Evolutionary conservation across 2,329 filamentous ascomycete genomes (phyloP), one percentile per base, ranked within the genome.

Genomic region (Fusarium longipes): DNA sequence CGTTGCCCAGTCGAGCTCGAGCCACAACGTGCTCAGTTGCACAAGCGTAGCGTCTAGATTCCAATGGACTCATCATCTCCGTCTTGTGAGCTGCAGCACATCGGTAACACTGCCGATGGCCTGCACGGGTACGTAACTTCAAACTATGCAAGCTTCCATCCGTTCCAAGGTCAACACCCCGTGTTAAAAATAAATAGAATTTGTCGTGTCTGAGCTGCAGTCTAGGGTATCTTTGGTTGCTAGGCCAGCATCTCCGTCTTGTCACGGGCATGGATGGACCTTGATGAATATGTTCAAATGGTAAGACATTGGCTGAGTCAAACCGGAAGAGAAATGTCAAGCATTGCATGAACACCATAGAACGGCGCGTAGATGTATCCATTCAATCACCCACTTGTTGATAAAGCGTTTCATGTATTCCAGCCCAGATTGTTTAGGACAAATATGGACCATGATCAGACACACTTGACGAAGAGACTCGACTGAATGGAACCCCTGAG

Each of bases 41-140:
- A 71, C 66, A 61, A 35, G 54, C 54, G 69, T 70, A 43, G 53
- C 66, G 47, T 65, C 67, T 66, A 63, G 63, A 68, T 70, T 57
- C 39, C 29, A 36, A 39, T 43, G 45, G 44, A 38, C 56, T 51
- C 51, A 68, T 58, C 50, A 42, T 48, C 40, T 54, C 35, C 51
- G 39, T 57, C 54, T 58, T 36, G 60, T 58, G 56, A 70, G 35
- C 42, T 57, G 35, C 53, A 14, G 35, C 53, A 14, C 59, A 63
- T 52, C 30, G 22, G 66, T 71, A 29, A 36, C 69, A 60, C 57
- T 52, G 27, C 45, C 43, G 45, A 65, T 64, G 57, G 49, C 47
- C n/a, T 64, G 40, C 40, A 52, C 50, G 40, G 44, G 49, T 52
- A 68, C 56, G 65, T 66, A 63, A 49, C 43, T 54, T 42, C 51